Evolutionary conservation across 2,329 filamentous ascomycete genomes (phyloP).

Genomic region (Beauveria asiatica): DNA sequence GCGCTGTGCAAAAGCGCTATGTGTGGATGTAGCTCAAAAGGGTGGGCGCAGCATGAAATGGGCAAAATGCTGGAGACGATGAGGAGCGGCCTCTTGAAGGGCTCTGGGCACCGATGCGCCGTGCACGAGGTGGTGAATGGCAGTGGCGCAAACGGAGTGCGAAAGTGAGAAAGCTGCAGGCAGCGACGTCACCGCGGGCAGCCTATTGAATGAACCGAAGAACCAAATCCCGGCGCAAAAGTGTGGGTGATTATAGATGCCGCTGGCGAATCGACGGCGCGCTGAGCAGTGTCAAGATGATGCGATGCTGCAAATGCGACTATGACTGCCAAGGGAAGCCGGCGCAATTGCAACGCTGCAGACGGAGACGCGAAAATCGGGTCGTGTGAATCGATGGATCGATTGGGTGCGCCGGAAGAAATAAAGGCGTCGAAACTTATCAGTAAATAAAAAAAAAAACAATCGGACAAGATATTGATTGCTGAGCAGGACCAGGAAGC

Average conservation of each 20-base stretch:
- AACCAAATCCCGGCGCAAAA: neutral
- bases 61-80: neutral
- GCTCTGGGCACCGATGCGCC: neutral
- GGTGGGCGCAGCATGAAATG: slow-evolving; percentile 30
- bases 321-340: neutral
- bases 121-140: neutral
- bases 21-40: slow-evolving; percentile 20
- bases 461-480: neutral
- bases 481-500: neutral
- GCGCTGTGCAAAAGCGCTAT: slow-evolving; percentile 30
- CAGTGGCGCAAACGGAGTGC: slow-evolving; percentile 7
- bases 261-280: neutral
- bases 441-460: neutral
- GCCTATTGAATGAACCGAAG: neutral
- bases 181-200: neutral
- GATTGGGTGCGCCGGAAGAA: slow-evolving; percentile 1
- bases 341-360: neutral
- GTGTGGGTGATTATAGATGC: neutral
- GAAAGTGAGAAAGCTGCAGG: slow-evolving; percentile 4
- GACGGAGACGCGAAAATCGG: neutral
- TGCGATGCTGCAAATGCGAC: neutral
- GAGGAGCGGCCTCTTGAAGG: neutral
- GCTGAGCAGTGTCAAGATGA: neutral
- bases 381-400: neutral
- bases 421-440: slow-evolving; percentile 1